Conservation (phyloP, 2,329 filamentous ascomycete species). For the Tolypocladium ophioglossoides region DNA sequence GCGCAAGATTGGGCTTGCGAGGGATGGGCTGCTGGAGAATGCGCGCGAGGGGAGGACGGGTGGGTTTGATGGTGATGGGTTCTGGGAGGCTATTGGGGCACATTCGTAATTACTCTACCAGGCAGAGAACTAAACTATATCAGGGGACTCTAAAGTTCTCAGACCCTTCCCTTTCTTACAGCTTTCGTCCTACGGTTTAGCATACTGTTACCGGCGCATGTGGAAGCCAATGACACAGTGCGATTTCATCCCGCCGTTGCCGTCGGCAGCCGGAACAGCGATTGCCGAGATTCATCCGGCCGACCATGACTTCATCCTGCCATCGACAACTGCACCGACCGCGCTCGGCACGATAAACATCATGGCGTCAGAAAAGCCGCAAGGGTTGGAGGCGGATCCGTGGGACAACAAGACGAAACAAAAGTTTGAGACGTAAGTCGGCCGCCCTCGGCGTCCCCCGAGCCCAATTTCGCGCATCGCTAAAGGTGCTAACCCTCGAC, state of each 20-base stretch:
- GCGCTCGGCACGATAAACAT: background rate
- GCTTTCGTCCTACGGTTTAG: too few species aligned
- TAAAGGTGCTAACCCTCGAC: background rate
- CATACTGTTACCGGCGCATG: background rate
- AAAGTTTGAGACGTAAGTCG: slow-evolving; percentile 52
- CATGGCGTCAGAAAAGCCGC: slow-evolving; percentile 1
- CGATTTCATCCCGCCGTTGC: background rate
- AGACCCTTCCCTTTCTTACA: background rate
- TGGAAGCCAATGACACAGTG: background rate
- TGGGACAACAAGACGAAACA: slow-evolving; percentile 50
- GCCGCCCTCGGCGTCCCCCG: background rate
- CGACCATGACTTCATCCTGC: slow-evolving; percentile 4
- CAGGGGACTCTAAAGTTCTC: background rate
- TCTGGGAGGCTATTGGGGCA: slow-evolving; percentile 10
- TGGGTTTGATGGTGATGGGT: slow-evolving; percentile 13
- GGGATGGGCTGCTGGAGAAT: slow-evolving; percentile 23
- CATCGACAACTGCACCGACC: background rate
- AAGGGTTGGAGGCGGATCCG: slow-evolving; percentile 22
- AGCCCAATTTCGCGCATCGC: background rate
- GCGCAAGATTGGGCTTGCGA: slow-evolving; percentile 35
- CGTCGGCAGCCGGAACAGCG: background rate
- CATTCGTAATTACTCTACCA: background rate
- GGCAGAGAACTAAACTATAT: background rate
- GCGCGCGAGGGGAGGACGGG: background rate
- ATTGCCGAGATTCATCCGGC: slow-evolving; percentile 10